These are phyloP conservation scores for Chaetomium olivaceum DNA, from an alignment of 2,329 filamentous ascomycete species.

Conservation along the genomic window DNA sequence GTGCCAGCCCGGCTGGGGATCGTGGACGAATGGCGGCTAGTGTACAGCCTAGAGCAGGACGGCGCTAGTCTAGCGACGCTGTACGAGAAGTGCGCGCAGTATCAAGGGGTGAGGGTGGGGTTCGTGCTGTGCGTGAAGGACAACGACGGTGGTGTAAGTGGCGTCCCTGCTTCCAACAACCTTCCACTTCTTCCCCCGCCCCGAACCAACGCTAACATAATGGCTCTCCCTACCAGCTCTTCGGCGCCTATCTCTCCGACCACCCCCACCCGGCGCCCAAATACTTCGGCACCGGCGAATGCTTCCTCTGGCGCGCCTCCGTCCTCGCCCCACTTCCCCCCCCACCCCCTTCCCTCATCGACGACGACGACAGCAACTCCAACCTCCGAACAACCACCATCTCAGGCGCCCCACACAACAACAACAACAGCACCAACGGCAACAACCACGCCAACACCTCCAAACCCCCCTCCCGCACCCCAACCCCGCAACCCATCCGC, in stretches of 20 bases:
- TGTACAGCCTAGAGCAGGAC: slow-evolving; percentile 89
- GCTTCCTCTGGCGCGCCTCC: slow-evolving; percentile 83
- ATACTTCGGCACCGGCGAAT: slow-evolving; percentile 96
- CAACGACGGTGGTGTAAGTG: slow-evolving; percentile 67
- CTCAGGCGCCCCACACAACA: slow-evolving; percentile 35
- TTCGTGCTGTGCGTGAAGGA: slow-evolving; percentile 90
- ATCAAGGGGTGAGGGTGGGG: slow-evolving; percentile 70
- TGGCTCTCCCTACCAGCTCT: slow-evolving; percentile 55
- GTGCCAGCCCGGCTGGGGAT: slow-evolving; percentile 85
- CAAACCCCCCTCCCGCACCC: slow-evolving; percentile 24
- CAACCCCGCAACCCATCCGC: slow-evolving; percentile 59
- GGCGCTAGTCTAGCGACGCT: slow-evolving; percentile 84
- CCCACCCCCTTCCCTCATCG: slow-evolving; percentile 56
- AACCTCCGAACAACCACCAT: slow-evolving; percentile 47
- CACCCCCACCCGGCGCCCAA: slow-evolving; percentile 76
- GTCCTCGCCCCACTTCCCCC: slow-evolving; percentile 67
- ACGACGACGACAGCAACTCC: slow-evolving; percentile 49
- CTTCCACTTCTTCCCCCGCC: neutral
- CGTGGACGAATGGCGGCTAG: slow-evolving; percentile 79
- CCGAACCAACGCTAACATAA: neutral
- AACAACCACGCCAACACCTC: slow-evolving; percentile 13
- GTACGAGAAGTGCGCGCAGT: slow-evolving; percentile 74
- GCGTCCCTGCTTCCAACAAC: neutral
- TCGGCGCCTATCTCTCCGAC: slow-evolving; percentile 93
- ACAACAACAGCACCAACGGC: slow-evolving; percentile 21